Conservation (phyloP, 2,329 filamentous ascomycete genomes). For the Chrysosporium keratinophilum region DNA sequence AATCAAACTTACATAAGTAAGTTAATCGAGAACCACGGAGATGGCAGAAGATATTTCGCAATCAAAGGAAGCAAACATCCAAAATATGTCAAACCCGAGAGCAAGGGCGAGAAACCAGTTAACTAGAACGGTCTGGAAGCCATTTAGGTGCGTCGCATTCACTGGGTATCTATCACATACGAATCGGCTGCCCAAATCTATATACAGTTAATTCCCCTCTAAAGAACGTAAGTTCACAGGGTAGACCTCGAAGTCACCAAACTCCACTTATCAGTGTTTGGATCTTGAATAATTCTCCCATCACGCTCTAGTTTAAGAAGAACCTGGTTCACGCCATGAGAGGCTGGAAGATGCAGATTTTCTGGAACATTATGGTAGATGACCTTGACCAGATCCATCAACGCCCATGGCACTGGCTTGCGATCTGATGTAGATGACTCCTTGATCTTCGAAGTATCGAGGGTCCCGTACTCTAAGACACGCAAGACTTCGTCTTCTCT, state of each 20-base stretch:
- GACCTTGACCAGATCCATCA: conserved; percentile 74
- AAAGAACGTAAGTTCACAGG: conserved; percentile 19
- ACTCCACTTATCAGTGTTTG: conserved; percentile 17
- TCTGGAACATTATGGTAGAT: conserved; percentile 75
- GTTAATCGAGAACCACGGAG: too few relatives aligned
- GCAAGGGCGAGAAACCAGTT: too few relatives aligned
- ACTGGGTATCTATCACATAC: neutral
- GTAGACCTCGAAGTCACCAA: conserved; percentile 24
- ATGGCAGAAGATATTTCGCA: too few relatives aligned
- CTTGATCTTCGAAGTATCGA: conserved; percentile 22
- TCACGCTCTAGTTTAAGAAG: conserved; percentile 68
- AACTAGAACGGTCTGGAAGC: too few relatives aligned
- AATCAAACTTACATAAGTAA: too few relatives aligned
- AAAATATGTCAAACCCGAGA: too few relatives aligned
- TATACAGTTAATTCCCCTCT: neutral
- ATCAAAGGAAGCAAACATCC: too few relatives aligned
- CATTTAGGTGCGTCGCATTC: neutral
- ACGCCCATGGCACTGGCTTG: conserved; percentile 46
- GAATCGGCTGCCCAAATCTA: neutral
- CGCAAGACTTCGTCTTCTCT: conserved; percentile 68
- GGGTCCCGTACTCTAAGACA: conserved; percentile 44
- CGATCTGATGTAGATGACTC: conserved; percentile 12
- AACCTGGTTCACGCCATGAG: conserved; percentile 66
- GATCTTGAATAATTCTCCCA: conserved; percentile 47
- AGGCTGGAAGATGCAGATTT: conserved; percentile 63